Evolutionary conservation across 2,329 filamentous ascomycete genomes (phyloP).

Genomic region (Colletotrichum navitas): DNA sequence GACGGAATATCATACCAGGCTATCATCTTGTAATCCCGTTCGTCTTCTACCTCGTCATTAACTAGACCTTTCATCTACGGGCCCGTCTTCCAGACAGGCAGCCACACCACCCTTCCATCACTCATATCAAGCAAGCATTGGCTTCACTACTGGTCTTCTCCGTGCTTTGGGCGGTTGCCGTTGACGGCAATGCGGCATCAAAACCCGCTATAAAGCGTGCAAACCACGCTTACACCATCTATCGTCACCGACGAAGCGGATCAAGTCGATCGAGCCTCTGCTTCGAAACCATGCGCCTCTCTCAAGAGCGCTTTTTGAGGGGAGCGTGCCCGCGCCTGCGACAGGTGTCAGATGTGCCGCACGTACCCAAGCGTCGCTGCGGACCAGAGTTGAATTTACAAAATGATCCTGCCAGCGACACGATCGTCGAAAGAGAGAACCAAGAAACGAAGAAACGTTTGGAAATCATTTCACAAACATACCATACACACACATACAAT

Average conservation of each 20-base stretch:
- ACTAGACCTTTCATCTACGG: background rate
- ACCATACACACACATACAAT: background rate
- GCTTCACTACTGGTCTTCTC: background rate
- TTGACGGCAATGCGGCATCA: background rate
- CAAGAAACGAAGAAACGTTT: background rate
- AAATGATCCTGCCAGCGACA: slow-evolving; percentile 6
- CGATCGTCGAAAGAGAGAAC: background rate
- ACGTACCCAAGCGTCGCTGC: slow-evolving; percentile 25
- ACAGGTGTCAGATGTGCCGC: slow-evolving; percentile 27
- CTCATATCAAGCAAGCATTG: background rate
- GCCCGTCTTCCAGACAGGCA: background rate
- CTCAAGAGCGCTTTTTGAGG: background rate
- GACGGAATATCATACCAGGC: slow-evolving; percentile 20
- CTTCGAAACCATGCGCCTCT: slow-evolving; percentile 31
- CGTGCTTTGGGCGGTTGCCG: background rate
- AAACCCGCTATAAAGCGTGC: background rate
- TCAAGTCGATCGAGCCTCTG: slow-evolving; percentile 5
- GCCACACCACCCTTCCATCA: background rate
- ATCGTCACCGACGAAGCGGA: slow-evolving; percentile 6
- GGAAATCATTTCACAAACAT: background rate
- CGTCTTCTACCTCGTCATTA: slow-evolving; percentile 23
- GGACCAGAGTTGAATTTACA: slow-evolving; percentile 6
- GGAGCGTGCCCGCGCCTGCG: slow-evolving; percentile 33
- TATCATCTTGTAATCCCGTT: slow-evolving; percentile 24
- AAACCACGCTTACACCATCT: background rate